These are phyloP conservation scores for Lachnellula cervina DNA, from an alignment of 2,329 filamentous ascomycete genomes.

Conservation along the genomic window DNA sequence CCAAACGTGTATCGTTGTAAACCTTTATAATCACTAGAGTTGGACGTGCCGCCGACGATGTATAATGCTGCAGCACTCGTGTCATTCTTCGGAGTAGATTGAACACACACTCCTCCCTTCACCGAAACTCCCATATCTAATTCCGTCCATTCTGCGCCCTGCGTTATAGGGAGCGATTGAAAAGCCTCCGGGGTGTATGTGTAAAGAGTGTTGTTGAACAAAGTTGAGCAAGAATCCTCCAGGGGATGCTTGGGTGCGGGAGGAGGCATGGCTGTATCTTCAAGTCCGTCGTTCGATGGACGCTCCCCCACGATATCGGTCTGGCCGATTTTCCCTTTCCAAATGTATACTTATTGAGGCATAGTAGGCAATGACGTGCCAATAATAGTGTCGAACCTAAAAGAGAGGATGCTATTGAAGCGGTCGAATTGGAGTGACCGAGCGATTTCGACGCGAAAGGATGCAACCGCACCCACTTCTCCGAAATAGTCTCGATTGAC, in stretches of 20 bases:
- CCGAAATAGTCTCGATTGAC: not conserved
- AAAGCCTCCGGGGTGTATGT: conserved; percentile 73
- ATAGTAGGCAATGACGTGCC: conserved; percentile 15
- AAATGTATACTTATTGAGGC: conserved; percentile 18
- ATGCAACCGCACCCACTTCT: conserved; percentile 3
- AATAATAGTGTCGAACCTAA: conserved; percentile 8
- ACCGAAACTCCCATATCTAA: conserved; percentile 65
- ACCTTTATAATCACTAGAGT: conserved; percentile 58
- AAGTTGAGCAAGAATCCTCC: conserved; percentile 73
- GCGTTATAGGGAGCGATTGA: conserved; percentile 63
- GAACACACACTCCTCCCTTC: conserved; percentile 72
- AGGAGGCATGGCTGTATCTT: conserved; percentile 34
- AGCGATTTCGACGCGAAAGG: conserved; percentile 19
- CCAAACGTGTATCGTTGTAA: conserved; percentile 65
- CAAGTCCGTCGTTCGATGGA: conserved; percentile 7
- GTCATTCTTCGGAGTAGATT: conserved; percentile 55
- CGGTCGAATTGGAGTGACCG: conserved; percentile 14
- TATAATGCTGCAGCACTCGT: conserved; percentile 61
- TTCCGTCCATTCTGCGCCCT: conserved; percentile 67
- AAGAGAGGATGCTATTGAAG: conserved; percentile 25
- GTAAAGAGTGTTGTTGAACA: conserved; percentile 79
- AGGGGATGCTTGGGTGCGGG: conserved; percentile 67
- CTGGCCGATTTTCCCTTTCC: conserved; percentile 13
- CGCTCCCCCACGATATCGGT: conserved; percentile 10
- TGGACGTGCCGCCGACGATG: conserved; percentile 69